Percentiles rank a stretch among this genome's conserved stretches.
phyloP scores from a whole-genome alignment of 495 filamentous ascomycete species.

The Tuber melanosporum region DNA sequence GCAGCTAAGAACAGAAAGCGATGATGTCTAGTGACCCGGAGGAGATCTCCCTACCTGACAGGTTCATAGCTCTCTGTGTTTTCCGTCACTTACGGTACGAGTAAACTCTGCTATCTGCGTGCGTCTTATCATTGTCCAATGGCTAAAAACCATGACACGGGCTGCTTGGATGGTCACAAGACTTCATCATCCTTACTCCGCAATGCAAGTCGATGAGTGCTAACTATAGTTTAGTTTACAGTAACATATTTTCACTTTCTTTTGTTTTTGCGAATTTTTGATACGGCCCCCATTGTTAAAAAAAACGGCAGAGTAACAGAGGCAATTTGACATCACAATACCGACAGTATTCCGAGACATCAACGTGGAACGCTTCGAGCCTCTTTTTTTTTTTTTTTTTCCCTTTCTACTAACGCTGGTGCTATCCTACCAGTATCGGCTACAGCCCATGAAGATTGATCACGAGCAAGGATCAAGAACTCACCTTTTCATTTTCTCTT shows the following conservation, averaged over 20 bases:
- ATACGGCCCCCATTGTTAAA: background rate
- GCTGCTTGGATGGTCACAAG: slow-evolving; percentile 1
- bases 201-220: background rate
- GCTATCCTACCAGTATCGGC: slow-evolving; percentile 2
- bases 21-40: background rate
- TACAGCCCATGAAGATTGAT: background rate
- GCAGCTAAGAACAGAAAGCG: background rate
- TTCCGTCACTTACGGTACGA: background rate
- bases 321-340: background rate
- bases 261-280: background rate
- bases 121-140: slow-evolving; percentile 1
- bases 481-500: background rate
- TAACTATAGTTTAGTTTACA: background rate
- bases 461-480: background rate
- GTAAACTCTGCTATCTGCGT: background rate
- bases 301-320: background rate
- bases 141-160: background rate
- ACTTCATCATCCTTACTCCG: slow-evolving; percentile 4
- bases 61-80: background rate
- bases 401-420: background rate
- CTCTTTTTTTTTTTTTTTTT: background rate
- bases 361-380: background rate
- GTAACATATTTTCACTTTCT: background rate
- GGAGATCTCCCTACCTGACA: background rate
- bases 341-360: background rate